A percentile compares a stretch with the other conserved stretches of the same genome.
These are phyloP conservation scores for Sporisorium graminicola DNA, from an alignment of 1,284 basidiomycete genomes.

Conservation along the genomic window DNA sequence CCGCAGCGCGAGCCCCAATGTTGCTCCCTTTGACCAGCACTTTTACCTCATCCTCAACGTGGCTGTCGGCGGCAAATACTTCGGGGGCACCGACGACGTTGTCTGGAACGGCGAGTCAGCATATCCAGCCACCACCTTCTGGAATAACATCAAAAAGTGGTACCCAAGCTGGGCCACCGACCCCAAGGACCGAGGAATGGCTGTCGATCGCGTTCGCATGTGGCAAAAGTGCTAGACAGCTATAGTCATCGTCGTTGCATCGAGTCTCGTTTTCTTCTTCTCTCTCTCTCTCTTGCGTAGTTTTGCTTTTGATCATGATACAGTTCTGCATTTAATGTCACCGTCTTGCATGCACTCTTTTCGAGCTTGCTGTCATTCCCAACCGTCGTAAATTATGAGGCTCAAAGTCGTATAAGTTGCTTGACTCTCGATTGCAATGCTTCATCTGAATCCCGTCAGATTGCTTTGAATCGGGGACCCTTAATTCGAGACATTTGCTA, in stretches of 20 bases:
- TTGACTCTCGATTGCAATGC: too few relatives aligned
- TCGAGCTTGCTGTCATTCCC: not conserved
- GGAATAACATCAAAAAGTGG: slow-evolving; percentile 71
- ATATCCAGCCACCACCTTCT: slow-evolving; percentile 80
- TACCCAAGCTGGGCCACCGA: slow-evolving; percentile 43
- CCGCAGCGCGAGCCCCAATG: slow-evolving; percentile 70
- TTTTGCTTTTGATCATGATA: not conserved
- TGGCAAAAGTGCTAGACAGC: slow-evolving; percentile 71
- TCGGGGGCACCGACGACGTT: slow-evolving; percentile 75
- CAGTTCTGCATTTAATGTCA: slow-evolving; percentile 8
- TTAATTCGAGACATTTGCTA: too few relatives aligned
- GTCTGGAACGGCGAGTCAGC: slow-evolving; percentile 27
- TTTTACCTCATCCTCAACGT: slow-evolving; percentile 86
- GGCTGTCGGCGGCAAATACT: slow-evolving; percentile 87
- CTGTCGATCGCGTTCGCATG: slow-evolving; percentile 81
- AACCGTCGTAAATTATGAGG: too few relatives aligned
- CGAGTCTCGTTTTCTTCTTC: not conserved
- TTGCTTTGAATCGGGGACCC: not conserved
- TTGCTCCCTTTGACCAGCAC: slow-evolving; percentile 86
- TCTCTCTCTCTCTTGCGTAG: not conserved
- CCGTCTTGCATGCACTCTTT: slow-evolving; percentile 1
- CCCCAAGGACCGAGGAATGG: slow-evolving; percentile 75
- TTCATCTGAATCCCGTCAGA: too few relatives aligned
- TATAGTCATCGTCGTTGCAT: not conserved
- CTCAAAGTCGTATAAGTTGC: too few relatives aligned